Percentiles rank a stretch among this genome's conserved stretches.
These are phyloP conservation scores for Nothophoma quercina DNA, from an alignment of 2,329 filamentous ascomycete species.

Conservation along the genomic window DNA sequence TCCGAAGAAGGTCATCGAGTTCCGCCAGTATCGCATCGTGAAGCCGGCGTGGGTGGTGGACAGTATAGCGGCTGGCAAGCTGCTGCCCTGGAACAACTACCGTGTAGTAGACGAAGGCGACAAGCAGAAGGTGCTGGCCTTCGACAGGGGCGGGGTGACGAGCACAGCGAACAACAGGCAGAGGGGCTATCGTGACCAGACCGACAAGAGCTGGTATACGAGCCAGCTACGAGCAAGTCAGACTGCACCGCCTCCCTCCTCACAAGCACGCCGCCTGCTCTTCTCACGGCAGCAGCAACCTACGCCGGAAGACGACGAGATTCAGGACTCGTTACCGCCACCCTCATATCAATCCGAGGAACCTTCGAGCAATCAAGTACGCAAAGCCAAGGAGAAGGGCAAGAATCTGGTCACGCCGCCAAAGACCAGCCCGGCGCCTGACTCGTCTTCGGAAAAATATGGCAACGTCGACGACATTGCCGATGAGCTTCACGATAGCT, in stretches of 20 bases:
- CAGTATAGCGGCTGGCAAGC: constrained; percentile 79
- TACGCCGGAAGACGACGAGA: constrained; percentile 35
- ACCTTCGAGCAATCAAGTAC: constrained; percentile 21
- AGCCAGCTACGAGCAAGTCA: constrained; percentile 65
- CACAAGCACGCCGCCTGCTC: constrained; percentile 32
- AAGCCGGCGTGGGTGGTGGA: constrained; percentile 95
- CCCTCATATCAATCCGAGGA: constrained; percentile 44
- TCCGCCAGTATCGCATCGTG: constrained; percentile 85
- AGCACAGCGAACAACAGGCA: constrained; percentile 69
- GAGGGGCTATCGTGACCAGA: constrained; percentile 80
- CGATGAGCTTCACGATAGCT: constrained; percentile 30
- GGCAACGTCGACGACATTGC: constrained; percentile 2
- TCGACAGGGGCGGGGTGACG: constrained; percentile 68
- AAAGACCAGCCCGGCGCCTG: constrained; percentile 38
- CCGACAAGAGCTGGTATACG: constrained; percentile 82
- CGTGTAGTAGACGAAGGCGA: constrained; percentile 84
- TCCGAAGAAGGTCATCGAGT: constrained; percentile 91
- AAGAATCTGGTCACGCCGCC: constrained; percentile 38
- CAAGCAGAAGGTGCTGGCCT: constrained; percentile 78
- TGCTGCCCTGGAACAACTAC: constrained; percentile 87
- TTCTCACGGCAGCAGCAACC: constrained; percentile 36
- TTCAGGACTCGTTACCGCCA: constrained; percentile 41
- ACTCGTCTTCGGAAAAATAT: constrained; percentile 13
- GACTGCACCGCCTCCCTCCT: constrained; percentile 33
- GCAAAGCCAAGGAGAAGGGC: constrained; percentile 8